Base-by-base conservation (phyloP, 2,329 filamentous ascomycete species). In the Elsinoe perseae region DNA sequence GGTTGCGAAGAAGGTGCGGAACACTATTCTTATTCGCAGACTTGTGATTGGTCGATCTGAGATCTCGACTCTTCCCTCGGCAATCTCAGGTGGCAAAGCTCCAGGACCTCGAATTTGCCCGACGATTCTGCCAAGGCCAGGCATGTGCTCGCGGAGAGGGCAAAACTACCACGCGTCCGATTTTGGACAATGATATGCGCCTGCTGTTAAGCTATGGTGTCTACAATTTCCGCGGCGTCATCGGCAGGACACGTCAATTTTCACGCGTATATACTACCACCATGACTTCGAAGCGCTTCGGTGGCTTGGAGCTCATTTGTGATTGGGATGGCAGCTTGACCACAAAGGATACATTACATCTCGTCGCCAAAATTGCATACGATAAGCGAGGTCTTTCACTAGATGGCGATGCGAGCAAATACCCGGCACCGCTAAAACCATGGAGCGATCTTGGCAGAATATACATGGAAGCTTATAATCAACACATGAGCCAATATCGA, bases 291-390 rank as follows among this genome's bases (percentile, higher is more conserved):
- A 10, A 7, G 23, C 32, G 27, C 18, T 30, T 20, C 40, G 50
- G 50, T 40, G 44, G 44, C 44, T 62, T 72, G 12, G 67, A 70
- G 43, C 67, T 72, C 61, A 60, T 77, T 6, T 63, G 77, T 12
- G 75, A 78, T 63, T 77, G 71, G 68, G 75, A 78, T 60, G 73
- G 74, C 56, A 77, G 75, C 0, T 62, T 77, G 25, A 77, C 75
- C 10, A 61, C 63, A 38, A 66, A 66, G 20, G 75, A 78, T 60
- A 76, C 75, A 0, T 68, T 77, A 50, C 62, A 69, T n/a, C 56
- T 72, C 12, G 67, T 77, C 8, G 72, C 70, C 38, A 63, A 64
- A 28, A 69, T 77, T 12, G 67, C 70, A 1, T 59, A 61, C 34
- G 25, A 54, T 6, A 50, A 56, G 14, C 46, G 38, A 20, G 38